Evolutionary conservation across 768 basidiomycete species (phyloP), one percentile per base, ranked within the genome.

Genomic region (Lanmaoa pseudosensibilis): DNA sequence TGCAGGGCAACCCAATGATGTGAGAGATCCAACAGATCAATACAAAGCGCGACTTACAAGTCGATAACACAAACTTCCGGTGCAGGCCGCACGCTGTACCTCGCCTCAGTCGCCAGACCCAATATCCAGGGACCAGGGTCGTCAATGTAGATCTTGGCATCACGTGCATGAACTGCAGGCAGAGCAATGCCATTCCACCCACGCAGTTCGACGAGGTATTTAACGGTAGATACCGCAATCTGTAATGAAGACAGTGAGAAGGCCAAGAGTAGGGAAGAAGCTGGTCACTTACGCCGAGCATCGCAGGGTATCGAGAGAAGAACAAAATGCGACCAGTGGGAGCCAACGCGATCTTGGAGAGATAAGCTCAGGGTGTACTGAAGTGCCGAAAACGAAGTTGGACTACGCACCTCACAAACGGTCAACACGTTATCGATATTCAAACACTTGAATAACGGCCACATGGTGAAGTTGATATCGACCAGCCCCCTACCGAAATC

Each of bases 71-170:
- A 93, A 33, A 95, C 87, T 68, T 98, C 96, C 0, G 89, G 77
- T 2, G 86, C 77, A 10, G 87, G 82, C 27, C 88, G 79, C 19
- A 92, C 77, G 61, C 89, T 82, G 69, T 92, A 89, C 56, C 92
- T 81, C 9, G 90, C 87, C 67, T 95, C 89, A 2, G 90, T 91
- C 12, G 92, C 85, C 38, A 96, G 78, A 36, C 92, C 95, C 71
- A 98, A 83, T 64, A 98, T 94, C 87, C 93, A 98, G 57, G 96
- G 96, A 34, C 95, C 95, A 41, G 95, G 93, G 70, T 98, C 94
- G 62, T 98, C 94, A 59, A 95, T 88, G 62, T 93, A 92, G 50
- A 98, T 92, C 68, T 89, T 92, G 27, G 92, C 87, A 61, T 97
- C 96, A 44, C 95, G 86, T 34, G 88, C 85, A 69, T 94, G 92